A percentile compares a stretch with the other conserved stretches of the same genome.
These are phyloP conservation scores for Gamsiella multidivaricata DNA, from an alignment of 192 early-diverging fungal species.

Conservation along the genomic window DNA sequence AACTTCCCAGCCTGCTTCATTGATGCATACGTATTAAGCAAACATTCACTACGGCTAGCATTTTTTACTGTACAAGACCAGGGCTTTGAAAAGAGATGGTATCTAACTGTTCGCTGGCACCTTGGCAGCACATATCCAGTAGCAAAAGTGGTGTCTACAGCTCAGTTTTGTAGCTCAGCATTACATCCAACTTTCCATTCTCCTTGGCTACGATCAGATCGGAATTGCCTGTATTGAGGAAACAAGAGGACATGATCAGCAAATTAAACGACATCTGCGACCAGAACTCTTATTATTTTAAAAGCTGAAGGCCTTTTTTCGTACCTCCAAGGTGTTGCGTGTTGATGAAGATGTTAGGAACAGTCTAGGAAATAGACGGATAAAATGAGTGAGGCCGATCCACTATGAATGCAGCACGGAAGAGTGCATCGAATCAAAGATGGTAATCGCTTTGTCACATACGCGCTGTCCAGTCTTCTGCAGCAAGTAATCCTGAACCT, in stretches of 20 bases:
- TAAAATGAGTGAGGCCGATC: neutral
- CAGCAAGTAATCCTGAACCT: conserved; percentile 63
- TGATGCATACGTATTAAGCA: too few species aligned
- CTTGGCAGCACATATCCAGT: too few species aligned
- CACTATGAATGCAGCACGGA: neutral
- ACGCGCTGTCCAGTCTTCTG: conserved; percentile 64
- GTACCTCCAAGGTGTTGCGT: conserved; percentile 68
- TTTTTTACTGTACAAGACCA: too few species aligned
- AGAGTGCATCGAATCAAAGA: neutral
- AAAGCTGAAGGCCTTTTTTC: too few species aligned
- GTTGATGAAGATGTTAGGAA: conserved; percentile 73
- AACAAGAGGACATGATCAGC: neutral
- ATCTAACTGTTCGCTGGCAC: too few species aligned
- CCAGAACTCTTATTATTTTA: too few species aligned
- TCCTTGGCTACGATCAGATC: conserved; percentile 38
- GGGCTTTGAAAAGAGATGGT: too few species aligned
- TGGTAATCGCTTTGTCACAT: neutral
- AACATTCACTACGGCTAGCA: too few species aligned
- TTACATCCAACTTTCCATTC: conserved; percentile 29
- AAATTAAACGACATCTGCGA: neutral
- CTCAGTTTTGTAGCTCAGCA: conserved; percentile 31
- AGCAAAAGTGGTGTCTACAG: conserved; percentile 14
- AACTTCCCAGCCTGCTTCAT: too few species aligned
- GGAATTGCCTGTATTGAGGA: conserved; percentile 24
- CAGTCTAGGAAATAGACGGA: conserved; percentile 45